phyloP scores from a whole-genome alignment of 176 grass and related monocot genomes.

The Puccinellia tenuiflora region DNA sequence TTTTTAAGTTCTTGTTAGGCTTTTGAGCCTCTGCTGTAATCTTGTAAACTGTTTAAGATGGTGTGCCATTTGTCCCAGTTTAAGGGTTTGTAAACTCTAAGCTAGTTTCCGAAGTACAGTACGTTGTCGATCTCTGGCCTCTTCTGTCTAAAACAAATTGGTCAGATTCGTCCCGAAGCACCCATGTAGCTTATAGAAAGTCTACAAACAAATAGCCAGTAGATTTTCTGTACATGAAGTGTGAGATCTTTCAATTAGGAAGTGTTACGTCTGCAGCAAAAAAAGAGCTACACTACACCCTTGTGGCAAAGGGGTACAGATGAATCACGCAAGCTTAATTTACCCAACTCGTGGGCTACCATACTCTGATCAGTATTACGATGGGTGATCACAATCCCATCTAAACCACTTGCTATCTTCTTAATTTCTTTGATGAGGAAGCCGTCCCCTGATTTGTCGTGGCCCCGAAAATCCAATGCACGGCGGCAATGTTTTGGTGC shows the following conservation, averaged over 20 bases:
- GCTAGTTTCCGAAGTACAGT: too few relatives aligned
- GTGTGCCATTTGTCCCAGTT: too few relatives aligned
- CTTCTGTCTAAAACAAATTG: too few relatives aligned
- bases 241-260: neutral
- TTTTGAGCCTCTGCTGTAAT: too few relatives aligned
- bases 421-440: neutral
- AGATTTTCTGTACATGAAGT: too few relatives aligned
- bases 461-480: neutral
- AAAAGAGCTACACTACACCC: neutral
- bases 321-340: neutral
- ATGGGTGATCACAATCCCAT: neutral
- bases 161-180: too few relatives aligned
- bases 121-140: too few relatives aligned
- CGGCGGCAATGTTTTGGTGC: neutral
- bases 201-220: too few relatives aligned
- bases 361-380: neutral
- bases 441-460: neutral
- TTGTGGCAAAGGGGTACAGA: neutral
- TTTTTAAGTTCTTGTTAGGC: too few relatives aligned
- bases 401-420: neutral
- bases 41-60: too few relatives aligned
- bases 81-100: too few relatives aligned
- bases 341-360: neutral
- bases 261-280: neutral
- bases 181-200: too few relatives aligned